Conservation (phyloP, 2,329 filamentous ascomycete genomes). For the Fusarium torulosum region DNA sequence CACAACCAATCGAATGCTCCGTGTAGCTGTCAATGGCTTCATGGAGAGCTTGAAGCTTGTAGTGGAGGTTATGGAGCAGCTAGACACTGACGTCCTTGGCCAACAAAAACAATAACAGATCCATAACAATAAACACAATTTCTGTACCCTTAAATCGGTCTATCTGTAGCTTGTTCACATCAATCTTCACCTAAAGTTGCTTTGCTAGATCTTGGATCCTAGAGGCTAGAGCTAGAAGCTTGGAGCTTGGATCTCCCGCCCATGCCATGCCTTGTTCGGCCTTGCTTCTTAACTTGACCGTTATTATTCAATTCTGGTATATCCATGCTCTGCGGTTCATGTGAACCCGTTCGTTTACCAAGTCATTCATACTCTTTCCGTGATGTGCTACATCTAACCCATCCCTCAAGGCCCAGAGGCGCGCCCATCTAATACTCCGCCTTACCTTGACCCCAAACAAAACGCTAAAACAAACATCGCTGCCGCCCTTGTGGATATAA, state of each 20-base stretch:
- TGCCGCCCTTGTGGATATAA: conserved; percentile 28
- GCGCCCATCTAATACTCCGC: conserved; percentile 35
- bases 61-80: conserved; percentile 87
- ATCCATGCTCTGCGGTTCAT: conserved; percentile 24
- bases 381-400: conserved; percentile 20
- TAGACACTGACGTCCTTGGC: conserved; percentile 84
- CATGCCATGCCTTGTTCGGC: conserved; percentile 21
- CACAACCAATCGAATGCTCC: conserved; percentile 94
- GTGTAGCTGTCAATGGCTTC: conserved; percentile 95
- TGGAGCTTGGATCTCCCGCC: conserved; percentile 6
- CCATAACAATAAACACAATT: conserved; percentile 21
- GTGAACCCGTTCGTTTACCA: conserved; percentile 14
- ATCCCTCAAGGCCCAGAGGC: conserved; percentile 16
- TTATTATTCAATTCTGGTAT: conserved; percentile 37
- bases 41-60: conserved; percentile 91
- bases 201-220: no score
- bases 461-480: conserved; percentile 34
- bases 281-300: conserved; percentile 11
- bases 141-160: neutral
- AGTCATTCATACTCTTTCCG: conserved; percentile 10
- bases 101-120: conserved; percentile 37
- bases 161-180: neutral
- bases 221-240: no score
- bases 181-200: neutral
- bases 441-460: conserved; percentile 21